Conservation (phyloP, 352 stramenopile species). For the Globisporangium acanthophoron region DNA sequence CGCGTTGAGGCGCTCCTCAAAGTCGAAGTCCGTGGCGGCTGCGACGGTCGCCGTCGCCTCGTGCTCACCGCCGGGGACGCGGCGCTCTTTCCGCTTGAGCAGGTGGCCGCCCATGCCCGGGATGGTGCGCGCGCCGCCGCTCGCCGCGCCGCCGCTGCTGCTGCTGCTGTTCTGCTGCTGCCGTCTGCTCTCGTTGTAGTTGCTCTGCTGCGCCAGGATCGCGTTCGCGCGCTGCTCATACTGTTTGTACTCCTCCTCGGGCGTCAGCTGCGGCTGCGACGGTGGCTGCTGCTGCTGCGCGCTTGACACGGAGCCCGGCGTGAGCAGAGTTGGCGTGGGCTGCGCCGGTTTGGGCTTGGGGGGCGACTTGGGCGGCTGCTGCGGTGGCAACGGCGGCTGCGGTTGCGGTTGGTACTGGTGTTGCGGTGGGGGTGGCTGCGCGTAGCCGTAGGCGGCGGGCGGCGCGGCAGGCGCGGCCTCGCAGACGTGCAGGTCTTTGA, state of each 20-base stretch:
- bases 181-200: conserved; percentile 15
- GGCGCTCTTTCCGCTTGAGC: conserved; percentile 74
- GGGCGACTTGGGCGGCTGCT: conserved; percentile 12
- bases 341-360: conserved; percentile 10
- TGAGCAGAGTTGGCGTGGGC: conserved; percentile 40
- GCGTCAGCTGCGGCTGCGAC: conserved; percentile 10
- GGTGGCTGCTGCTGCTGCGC: conserved; percentile 18
- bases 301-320: conserved; percentile 42
- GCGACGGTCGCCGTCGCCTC: conserved; percentile 17
- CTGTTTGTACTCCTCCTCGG: conserved; percentile 14
- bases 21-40: conserved; percentile 56
- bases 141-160: conserved; percentile 1
- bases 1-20: conserved; percentile 49
- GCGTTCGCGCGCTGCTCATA: conserved; percentile 16
- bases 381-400: conserved; percentile 11
- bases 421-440: conserved; percentile 9
- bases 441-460: conserved; percentile 11
- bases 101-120: conserved; percentile 79
- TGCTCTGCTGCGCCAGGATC: conserved; percentile 12
- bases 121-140: conserved; percentile 43
- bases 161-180: conserved; percentile 11
- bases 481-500: conserved; percentile 83
- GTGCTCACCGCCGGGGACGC: conserved; percentile 34
- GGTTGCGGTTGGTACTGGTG: conserved; percentile 12
- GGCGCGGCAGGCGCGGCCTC: conserved; percentile 46